Base-by-base conservation (phyloP, 345 rosid genomes). In the Hypericum androsaemum region DNA sequence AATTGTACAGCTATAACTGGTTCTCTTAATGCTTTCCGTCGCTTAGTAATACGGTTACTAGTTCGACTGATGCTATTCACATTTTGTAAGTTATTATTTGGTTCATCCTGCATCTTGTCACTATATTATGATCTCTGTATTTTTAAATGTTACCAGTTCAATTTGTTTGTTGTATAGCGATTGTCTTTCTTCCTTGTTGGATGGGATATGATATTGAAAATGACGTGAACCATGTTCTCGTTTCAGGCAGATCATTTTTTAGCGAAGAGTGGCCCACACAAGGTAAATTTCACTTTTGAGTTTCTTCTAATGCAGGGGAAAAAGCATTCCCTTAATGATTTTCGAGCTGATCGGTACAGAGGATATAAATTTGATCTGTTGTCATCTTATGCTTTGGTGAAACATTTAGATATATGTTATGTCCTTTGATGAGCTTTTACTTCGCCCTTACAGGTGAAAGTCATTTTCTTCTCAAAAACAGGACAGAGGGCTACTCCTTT, bases 401-500 rank as follows among this genome's bases (percentile, higher is more conserved):
- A 22, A 22, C 1, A 1, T 7, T 6, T 37, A 28, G 15, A 14
- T 39, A 40, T 35, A 53, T 38, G 32, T 64, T n/a, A 13, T 62
- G 7, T 28, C 59, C 42, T 40, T 52, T 42, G 14, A 61, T 62
- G 14, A 15, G 45, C 59, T 39, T 53, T 22, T 66, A 59, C 52
- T 58, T 54, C 41, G 57, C 17, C 40, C 49, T 55, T 45, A 40
- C 69, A 90, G 98, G 96, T 87, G 49, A 90, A 84, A 71, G 80
- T 84, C 61, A 80, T 90, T 70, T 73, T 84, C 68, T 84, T 90
- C 85, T 86, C 98, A 59, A 78, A 84, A 73, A 80, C 95, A 11
- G 98, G 96, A 65, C 87, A 79, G 73, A 88, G 98, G 37, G 96
- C 96, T 41, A 69, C 89, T 68, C 96, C 98, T 43, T 55, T 67